A percentile compares a stretch with the other conserved stretches of the same genome.
phyloP scores from a whole-genome alignment of 2,329 filamentous ascomycete genomes.

The Venturia aucupariae region DNA sequence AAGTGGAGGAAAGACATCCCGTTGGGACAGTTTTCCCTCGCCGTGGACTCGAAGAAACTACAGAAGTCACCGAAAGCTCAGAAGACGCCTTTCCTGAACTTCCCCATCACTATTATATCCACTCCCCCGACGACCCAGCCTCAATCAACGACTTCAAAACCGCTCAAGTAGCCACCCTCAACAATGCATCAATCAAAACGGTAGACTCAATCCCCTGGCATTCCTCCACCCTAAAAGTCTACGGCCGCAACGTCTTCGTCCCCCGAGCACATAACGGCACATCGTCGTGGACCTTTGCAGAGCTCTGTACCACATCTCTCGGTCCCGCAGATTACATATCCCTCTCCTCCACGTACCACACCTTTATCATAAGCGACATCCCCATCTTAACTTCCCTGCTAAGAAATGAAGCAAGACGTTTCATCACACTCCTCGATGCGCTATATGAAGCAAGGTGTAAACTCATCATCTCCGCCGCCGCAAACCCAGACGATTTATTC shows the following conservation, averaged over 20 bases:
- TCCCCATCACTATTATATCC: not conserved
- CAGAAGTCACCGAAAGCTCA: not conserved
- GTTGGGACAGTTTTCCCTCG: not conserved
- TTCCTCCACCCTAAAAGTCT: constrained; percentile 41
- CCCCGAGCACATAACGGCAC: constrained; percentile 49
- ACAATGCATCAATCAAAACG: not conserved
- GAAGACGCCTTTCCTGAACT: not conserved
- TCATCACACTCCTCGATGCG: constrained; percentile 73
- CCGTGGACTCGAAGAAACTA: not conserved
- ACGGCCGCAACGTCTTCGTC: constrained; percentile 54
- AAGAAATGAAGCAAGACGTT: constrained; percentile 72
- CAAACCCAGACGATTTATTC: constrained; percentile 64
- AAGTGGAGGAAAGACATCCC: not conserved
- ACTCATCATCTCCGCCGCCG: constrained; percentile 57
- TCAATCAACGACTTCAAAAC: not conserved
- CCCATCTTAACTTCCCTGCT: constrained; percentile 57
- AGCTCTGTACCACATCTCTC: constrained; percentile 55
- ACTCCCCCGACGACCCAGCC: not conserved
- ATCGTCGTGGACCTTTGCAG: constrained; percentile 57
- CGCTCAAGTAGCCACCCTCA: not conserved
- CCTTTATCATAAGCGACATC: constrained; percentile 62
- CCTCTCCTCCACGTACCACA: constrained; percentile 70
- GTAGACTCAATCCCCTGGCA: constrained; percentile 32
- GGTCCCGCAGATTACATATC: constrained; percentile 79
- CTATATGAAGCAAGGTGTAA: constrained; percentile 76